Evolutionary conservation across 2,329 filamentous ascomycete species (phyloP), one percentile per base, ranked within the genome.

Genomic region (Diaporthe capsici): DNA sequence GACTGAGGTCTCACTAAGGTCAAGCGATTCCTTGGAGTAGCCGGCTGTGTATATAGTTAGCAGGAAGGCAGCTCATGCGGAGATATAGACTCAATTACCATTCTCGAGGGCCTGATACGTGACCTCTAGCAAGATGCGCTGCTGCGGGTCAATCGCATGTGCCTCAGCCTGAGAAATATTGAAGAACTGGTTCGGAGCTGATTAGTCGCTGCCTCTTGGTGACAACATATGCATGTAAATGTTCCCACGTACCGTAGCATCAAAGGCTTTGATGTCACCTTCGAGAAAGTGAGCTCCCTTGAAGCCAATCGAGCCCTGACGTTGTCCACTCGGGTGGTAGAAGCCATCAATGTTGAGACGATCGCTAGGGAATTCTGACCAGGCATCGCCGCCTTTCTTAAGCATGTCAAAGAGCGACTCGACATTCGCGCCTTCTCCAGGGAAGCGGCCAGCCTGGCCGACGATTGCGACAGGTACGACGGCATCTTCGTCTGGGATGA

Each of bases 391-490:
- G 17, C 93, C 93, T 78, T 91, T 88, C 78, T 90, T 88, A 12
- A 95, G 85, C 2, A 95, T 84, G 47, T 94, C 89, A 93, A 93
- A 95, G 71, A 94, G 90, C 44, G 87, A 86, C 53, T 93, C 90
- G 63, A 89, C 87, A 79, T 87, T 89, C 28, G 89, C 88, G 76
- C 91, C 90, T 74, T 80, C 78, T 51, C 90, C 83, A 15, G 92
- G 92, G 80, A 92, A 92, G 70, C 92, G 88, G 78, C 92, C 92
- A 61, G 92, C 89, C 87, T 93, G 91, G 77, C 92, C 92, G 60
- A 94, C 89, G 76, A 94, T 93, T 77, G 92, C 92, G 80, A 94
- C 90, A 81, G 92, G 75, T 65, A 75, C 42, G 34, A 76, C 73
- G 34, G 67, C 71, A 47, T 76, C 75, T 34, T 65, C 63, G 15